Percentiles rank a stretch among this genome's conserved stretches.
Evolutionary conservation across 345 rosid genomes (phyloP).

Genomic region (Ceriops tagal): DNA sequence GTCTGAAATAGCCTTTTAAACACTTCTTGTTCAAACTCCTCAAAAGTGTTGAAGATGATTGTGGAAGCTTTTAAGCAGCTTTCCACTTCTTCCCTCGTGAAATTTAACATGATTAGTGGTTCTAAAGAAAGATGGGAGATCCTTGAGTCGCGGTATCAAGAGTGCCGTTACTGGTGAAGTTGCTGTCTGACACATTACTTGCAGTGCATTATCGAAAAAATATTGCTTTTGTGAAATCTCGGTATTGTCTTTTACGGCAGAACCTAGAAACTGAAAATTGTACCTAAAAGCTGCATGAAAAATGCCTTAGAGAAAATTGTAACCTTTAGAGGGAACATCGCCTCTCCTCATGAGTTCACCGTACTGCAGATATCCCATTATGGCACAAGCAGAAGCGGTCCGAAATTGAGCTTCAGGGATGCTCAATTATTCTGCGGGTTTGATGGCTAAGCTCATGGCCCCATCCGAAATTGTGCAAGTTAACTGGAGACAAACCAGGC

Average conservation of each 20-base stretch:
- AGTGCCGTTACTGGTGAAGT: conserved; percentile 24
- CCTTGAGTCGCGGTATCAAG: conserved; percentile 17
- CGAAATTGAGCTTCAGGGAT: conserved; percentile 8
- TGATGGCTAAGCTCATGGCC: neutral
- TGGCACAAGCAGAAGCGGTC: conserved; percentile 18
- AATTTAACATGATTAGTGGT: neutral
- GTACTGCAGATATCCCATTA: conserved; percentile 25
- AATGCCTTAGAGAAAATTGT: neutral
- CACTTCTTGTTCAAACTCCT: neutral
- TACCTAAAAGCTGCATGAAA: too few species aligned
- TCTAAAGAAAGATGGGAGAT: conserved; percentile 2
- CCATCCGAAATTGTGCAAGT: neutral
- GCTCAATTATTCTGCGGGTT: too few species aligned
- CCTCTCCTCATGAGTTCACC: conserved; percentile 28
- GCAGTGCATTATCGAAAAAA: neutral
- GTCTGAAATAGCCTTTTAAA: neutral
- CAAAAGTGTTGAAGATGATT: conserved; percentile 11
- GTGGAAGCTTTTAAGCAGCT: conserved; percentile 9
- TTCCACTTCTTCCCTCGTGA: neutral
- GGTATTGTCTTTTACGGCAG: too few species aligned
- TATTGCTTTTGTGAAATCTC: too few species aligned
- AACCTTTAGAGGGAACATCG: conserved; percentile 35
- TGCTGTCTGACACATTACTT: conserved; percentile 24
- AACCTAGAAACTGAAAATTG: neutral
- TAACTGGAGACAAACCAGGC: neutral